Percentiles rank a stretch among this genome's conserved stretches.
Evolutionary conservation across 148 eudicot genomes (phyloP).

Genomic region (Euryodendron excelsum): DNA sequence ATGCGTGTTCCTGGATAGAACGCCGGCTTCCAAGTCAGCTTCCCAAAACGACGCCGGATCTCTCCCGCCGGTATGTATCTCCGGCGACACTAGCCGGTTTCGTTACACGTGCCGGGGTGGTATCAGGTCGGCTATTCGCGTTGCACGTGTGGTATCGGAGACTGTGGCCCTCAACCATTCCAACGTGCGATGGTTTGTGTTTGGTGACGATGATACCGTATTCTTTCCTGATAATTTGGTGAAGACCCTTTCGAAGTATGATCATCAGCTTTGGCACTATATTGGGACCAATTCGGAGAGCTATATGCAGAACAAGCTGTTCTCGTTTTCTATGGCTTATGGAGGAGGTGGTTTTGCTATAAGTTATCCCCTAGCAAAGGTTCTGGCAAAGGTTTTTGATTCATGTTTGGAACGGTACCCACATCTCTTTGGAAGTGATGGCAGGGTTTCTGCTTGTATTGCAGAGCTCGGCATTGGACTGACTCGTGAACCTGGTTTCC

Average conservation of each 20-base stretch:
- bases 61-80: conserved; percentile 55
- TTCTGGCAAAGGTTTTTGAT: conserved; percentile 63
- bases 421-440: conserved; percentile 73
- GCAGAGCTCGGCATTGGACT: conserved; percentile 75
- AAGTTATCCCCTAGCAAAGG: conserved; percentile 71
- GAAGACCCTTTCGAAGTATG: conserved; percentile 63
- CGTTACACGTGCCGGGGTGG: conserved; percentile 57
- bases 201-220: conserved; percentile 80
- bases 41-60: neutral
- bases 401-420: conserved; percentile 72
- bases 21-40: conserved; percentile 9
- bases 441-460: conserved; percentile 58
- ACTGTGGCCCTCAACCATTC: conserved; percentile 52
- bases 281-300: conserved; percentile 72
- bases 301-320: conserved; percentile 39
- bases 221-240: conserved; percentile 66
- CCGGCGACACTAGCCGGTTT: conserved; percentile 46
- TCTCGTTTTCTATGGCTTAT: conserved; percentile 66
- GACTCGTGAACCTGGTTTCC: conserved; percentile 76
- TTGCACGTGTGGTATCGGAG: conserved; percentile 63
- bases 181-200: conserved; percentile 71
- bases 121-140: conserved; percentile 50
- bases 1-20: conserved; percentile 53
- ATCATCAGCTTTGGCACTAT: conserved; percentile 63
- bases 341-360: conserved; percentile 88